A percentile compares a stretch with the other conserved stretches of the same genome.
These are phyloP conservation scores for Nyssa sinensis DNA, from an alignment of 148 eudicot genomes.

Conservation along the genomic window DNA sequence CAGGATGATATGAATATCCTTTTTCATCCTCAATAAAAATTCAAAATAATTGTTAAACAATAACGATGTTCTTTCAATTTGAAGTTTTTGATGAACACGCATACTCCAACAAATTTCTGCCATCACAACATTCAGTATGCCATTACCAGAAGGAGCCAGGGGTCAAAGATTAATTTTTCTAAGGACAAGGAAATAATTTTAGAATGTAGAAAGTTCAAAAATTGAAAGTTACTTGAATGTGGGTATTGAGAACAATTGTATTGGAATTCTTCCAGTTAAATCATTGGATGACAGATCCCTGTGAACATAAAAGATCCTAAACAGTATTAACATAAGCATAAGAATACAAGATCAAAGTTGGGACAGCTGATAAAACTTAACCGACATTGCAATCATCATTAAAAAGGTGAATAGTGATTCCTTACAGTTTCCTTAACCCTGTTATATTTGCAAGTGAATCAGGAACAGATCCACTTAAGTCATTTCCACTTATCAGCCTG, in stretches of 20 bases:
- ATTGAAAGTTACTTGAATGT: slow-evolving; percentile 64
- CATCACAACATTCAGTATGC: background rate
- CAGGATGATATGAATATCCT: background rate
- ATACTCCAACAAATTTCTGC: background rate
- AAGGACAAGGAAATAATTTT: background rate
- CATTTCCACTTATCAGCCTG: slow-evolving; percentile 37
- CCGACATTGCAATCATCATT: background rate
- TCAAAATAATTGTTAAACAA: background rate
- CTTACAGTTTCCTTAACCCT: slow-evolving; percentile 38
- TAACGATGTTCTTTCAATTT: background rate
- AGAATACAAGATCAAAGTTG: background rate
- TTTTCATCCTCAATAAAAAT: background rate
- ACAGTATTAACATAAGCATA: slow-evolving; percentile 1
- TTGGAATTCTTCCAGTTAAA: slow-evolving; percentile 63
- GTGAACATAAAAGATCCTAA: slow-evolving; percentile 18
- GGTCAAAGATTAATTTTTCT: background rate
- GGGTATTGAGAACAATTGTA: slow-evolving; percentile 49
- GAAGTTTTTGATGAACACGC: background rate
- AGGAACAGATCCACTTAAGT: slow-evolving; percentile 38
- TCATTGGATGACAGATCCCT: slow-evolving; percentile 87
- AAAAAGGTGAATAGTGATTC: background rate
- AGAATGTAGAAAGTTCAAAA: background rate
- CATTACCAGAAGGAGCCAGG: background rate
- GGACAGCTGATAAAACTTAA: background rate
- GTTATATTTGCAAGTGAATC: slow-evolving; percentile 33